A percentile compares a stretch with the other conserved stretches of the same genome.
These are phyloP conservation scores for Hypoxylon sp. DNA, from an alignment of 2,329 filamentous ascomycete genomes.

Conservation along the genomic window DNA sequence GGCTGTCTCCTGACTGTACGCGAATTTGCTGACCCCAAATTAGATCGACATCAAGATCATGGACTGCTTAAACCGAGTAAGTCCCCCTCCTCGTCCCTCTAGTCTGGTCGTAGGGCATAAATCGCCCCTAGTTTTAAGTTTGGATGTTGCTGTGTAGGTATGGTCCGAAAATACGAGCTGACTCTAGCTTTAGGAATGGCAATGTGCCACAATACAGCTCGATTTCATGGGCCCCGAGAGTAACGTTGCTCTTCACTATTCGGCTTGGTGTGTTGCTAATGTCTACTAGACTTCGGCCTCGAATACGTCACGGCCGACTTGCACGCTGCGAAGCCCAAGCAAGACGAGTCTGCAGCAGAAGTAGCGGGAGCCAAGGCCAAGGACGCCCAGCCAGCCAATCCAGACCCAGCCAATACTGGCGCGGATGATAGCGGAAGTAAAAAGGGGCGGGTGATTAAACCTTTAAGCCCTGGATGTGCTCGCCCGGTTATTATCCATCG, in stretches of 20 bases:
- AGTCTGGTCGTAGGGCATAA: neutral
- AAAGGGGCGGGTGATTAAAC: constrained; percentile 59
- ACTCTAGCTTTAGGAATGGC: constrained; percentile 63
- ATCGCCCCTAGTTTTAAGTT: neutral
- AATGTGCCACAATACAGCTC: constrained; percentile 94
- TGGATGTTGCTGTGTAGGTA: neutral
- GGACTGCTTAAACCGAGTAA: constrained; percentile 84
- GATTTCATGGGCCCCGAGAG: constrained; percentile 77
- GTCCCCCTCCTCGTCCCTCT: constrained; percentile 1
- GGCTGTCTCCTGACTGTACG: neutral
- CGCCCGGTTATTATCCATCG: constrained; percentile 90
- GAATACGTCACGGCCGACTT: constrained; percentile 84
- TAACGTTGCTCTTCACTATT: constrained; percentile 8
- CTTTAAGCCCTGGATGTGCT: constrained; percentile 77
- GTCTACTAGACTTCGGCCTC: constrained; percentile 87
- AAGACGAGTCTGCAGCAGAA: constrained; percentile 28
- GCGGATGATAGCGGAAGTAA: constrained; percentile 29
- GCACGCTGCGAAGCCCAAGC: constrained; percentile 29
- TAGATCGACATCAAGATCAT: constrained; percentile 86
- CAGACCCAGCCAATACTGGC: constrained; percentile 33
- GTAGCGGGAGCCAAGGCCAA: constrained; percentile 61
- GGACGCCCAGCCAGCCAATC: constrained; percentile 48
- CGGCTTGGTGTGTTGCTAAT: constrained; percentile 46
- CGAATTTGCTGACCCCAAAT: constrained; percentile 19
- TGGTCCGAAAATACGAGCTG: constrained; percentile 5